Evolutionary conservation across 148 eudicot species (phyloP), one percentile per base, ranked within the genome.

Genomic region (Fagopyrum esculentum): DNA sequence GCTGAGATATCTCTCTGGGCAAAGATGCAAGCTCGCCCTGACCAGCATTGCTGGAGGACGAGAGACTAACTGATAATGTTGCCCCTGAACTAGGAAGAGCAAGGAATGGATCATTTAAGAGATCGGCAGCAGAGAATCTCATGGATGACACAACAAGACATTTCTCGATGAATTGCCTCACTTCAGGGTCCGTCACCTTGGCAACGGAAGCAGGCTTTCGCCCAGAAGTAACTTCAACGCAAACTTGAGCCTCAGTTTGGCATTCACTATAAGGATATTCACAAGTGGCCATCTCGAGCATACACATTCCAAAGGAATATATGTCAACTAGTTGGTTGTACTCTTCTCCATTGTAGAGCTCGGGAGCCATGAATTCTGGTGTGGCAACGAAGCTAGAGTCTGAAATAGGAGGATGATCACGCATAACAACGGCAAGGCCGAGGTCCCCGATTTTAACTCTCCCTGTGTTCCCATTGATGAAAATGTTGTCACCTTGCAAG

Each of bases 61-160:
- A 19, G 30, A 69, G 10, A 16, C 11, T 16, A 9, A 43, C 13
- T 40, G 10, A 69, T 8, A 9, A 40, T 17, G 46, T 19, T 48
- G 16, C 16, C 30, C 73, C 73, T 15, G 73, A 69, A 69, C 15
- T 46, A 71, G 3, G 17, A 71, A 35, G 74, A 1, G 29, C 15
- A 74, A 84, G 80, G 78, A 86, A 89, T 35, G 87, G 81, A 56
- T 89, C 90, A 59, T 82, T 80, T 80, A 89, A 73, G 61, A 86
- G 85, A 66, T 86, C 85, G 45, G 75, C 81, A 16, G 89, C 89
- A 51, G 86, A 81, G 52, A 78, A 78, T 78, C 91, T 88, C 76
- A 70, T 55, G 69, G 77, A 71, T 52, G 80, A 83, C 10, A 85
- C 83, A 72, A 78, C 79, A 45, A 86, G 68, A 55, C 88, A 88